Conservation (phyloP, 345 rosid genomes). For the Lepidium aucheri region DNA sequence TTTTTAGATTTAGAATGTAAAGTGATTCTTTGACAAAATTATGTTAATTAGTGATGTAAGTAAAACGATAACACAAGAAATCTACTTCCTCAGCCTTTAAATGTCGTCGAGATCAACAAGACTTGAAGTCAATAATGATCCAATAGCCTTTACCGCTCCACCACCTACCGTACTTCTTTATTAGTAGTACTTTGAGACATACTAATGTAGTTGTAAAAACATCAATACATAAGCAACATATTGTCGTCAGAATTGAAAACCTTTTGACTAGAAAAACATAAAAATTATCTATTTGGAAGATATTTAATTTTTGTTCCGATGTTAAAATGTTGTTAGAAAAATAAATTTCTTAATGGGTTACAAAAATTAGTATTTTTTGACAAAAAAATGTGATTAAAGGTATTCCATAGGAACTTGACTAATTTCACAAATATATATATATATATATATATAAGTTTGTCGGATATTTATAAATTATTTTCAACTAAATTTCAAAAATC, state of each 20-base stretch:
- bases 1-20: background rate
- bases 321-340: background rate
- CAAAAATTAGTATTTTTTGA: too few species aligned
- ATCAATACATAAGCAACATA: background rate
- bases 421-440: too few species aligned
- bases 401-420: too few species aligned
- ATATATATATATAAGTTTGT: too few species aligned
- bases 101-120: background rate
- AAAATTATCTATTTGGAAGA: background rate
- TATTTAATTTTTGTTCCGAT: background rate
- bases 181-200: background rate
- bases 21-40: background rate
- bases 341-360: too few species aligned
- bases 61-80: background rate
- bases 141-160: background rate
- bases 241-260: background rate
- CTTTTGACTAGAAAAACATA: background rate
- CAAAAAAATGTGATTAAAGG: too few species aligned
- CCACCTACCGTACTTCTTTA: background rate
- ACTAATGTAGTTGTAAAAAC: background rate
- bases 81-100: background rate
- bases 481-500: too few species aligned
- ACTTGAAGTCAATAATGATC: background rate
- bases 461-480: too few species aligned
- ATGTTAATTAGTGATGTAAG: background rate